A percentile compares a stretch with the other conserved stretches of the same genome.
Evolutionary conservation across 805 yeast genomes (phyloP).

Genomic region (Starmerella stigmatis): DNA sequence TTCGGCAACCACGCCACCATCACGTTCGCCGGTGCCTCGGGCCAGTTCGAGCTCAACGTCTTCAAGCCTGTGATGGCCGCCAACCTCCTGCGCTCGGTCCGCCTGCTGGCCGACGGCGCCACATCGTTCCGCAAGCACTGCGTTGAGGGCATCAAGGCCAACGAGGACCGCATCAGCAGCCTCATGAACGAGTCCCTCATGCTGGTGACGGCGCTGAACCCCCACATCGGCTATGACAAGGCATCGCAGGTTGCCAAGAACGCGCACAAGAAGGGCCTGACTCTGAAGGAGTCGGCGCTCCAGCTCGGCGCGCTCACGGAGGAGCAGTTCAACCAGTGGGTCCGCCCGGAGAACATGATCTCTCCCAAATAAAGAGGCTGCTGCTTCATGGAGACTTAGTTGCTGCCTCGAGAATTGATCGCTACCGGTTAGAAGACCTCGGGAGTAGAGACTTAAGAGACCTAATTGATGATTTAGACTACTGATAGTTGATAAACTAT

Average conservation of each 20-base stretch:
- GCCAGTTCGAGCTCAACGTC: conserved; percentile 96
- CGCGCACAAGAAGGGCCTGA: conserved; percentile 95
- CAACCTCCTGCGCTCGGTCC: conserved; percentile 76
- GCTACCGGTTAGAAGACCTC: too few species aligned
- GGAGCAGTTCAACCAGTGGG: conserved; percentile 92
- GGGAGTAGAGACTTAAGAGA: too few species aligned
- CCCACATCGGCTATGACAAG: conserved; percentile 95
- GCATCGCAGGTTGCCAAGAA: conserved; percentile 98
- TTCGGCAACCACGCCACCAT: conserved; percentile 93
- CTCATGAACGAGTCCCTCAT: conserved; percentile 87
- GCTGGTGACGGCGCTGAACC: conserved; percentile 97
- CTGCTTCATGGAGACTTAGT: too few species aligned
- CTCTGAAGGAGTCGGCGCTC: conserved; percentile 87
- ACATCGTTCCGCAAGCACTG: conserved; percentile 88
- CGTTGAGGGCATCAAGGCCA: conserved; percentile 88
- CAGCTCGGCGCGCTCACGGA: conserved; percentile 76
- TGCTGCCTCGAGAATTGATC: too few species aligned
- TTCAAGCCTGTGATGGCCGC: conserved; percentile 94
- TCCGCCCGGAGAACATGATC: conserved; percentile 94
- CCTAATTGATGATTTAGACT: too few species aligned
- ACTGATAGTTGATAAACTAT: too few species aligned
- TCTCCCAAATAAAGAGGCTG: conserved; percentile 52
- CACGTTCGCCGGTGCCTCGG: conserved; percentile 96
- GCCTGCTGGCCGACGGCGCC: conserved; percentile 81
- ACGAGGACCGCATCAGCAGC: conserved; percentile 75